A percentile compares a stretch with the other conserved stretches of the same genome.
These are phyloP conservation scores for Alternaria sp. DNA, from an alignment of 2,329 filamentous ascomycete species.

Conservation along the genomic window DNA sequence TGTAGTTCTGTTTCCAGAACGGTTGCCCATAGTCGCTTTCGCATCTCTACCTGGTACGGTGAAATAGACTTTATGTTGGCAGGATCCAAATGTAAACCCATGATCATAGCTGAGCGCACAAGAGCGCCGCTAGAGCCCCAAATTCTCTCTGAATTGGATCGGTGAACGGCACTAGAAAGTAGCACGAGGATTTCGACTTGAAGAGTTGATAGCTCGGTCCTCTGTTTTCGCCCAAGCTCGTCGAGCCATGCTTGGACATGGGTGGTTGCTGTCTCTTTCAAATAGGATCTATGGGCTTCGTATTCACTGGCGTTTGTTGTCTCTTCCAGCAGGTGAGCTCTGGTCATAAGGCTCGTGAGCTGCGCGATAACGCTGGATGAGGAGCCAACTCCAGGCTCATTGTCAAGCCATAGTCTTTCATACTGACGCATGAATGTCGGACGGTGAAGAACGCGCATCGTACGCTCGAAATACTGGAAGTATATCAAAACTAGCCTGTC, in stretches of 20 bases:
- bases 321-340: slow-evolving; percentile 34
- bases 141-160: slow-evolving; percentile 24
- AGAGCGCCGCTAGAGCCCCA: slow-evolving; percentile 48
- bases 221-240: slow-evolving; percentile 33
- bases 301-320: slow-evolving; percentile 17
- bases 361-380: slow-evolving; percentile 36
- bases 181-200: slow-evolving; percentile 32
- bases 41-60: slow-evolving; percentile 51
- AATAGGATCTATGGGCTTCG: slow-evolving; percentile 21
- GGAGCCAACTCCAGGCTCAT: slow-evolving; percentile 20
- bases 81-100: slow-evolving; percentile 56
- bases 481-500: slow-evolving; percentile 35
- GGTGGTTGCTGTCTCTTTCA: slow-evolving; percentile 26
- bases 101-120: slow-evolving; percentile 53
- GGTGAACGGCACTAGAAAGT: slow-evolving; percentile 24
- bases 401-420: slow-evolving; percentile 29
- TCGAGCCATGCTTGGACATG: slow-evolving; percentile 35
- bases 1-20: slow-evolving; percentile 54
- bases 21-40: slow-evolving; percentile 57
- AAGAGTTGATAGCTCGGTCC: slow-evolving; percentile 32
- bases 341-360: slow-evolving; percentile 32
- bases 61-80: slow-evolving; percentile 45
- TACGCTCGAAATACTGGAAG: slow-evolving; percentile 36
- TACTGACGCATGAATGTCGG: slow-evolving; percentile 40
- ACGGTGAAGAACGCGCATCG: slow-evolving; percentile 35